These are phyloP conservation scores for Fusarium verticillioides DNA, from an alignment of 2,329 filamentous ascomycete species.

Conservation along the genomic window DNA sequence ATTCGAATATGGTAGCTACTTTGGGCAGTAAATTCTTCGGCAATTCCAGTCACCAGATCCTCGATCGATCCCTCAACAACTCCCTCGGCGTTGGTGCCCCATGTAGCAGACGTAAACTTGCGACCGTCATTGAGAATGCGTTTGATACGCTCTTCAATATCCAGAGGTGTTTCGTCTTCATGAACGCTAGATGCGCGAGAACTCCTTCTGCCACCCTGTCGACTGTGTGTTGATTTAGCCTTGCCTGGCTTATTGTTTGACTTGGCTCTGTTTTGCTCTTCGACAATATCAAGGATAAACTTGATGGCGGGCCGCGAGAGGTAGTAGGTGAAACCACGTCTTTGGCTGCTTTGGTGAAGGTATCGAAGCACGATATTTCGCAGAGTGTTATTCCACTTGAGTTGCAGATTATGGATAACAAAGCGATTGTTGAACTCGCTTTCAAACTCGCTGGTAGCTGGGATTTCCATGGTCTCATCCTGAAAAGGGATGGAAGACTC, in stretches of 20 bases:
- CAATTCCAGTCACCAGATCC: slow-evolving; percentile 79
- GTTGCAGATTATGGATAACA: slow-evolving; percentile 95
- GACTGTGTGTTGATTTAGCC: slow-evolving; percentile 44
- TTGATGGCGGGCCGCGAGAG: slow-evolving; percentile 95
- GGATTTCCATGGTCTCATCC: slow-evolving; percentile 71
- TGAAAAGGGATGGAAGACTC: slow-evolving; percentile 63
- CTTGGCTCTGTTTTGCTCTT: slow-evolving; percentile 86
- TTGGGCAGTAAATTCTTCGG: slow-evolving; percentile 87
- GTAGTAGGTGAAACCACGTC: slow-evolving; percentile 97
- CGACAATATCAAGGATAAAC: slow-evolving; percentile 97
- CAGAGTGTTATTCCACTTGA: slow-evolving; percentile 98
- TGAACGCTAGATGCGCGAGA: slow-evolving; percentile 55
- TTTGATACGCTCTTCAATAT: slow-evolving; percentile 86
- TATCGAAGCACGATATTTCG: slow-evolving; percentile 97
- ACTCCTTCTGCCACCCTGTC: slow-evolving; percentile 45
- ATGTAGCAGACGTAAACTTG: slow-evolving; percentile 71
- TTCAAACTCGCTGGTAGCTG: slow-evolving; percentile 81
- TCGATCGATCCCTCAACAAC: slow-evolving; percentile 61
- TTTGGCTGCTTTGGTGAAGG: slow-evolving; percentile 95
- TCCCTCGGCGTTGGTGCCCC: slow-evolving; percentile 49
- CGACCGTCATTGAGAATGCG: slow-evolving; percentile 86
- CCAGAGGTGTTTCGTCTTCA: slow-evolving; percentile 68
- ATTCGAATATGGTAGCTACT: slow-evolving; percentile 95
- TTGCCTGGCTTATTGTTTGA: slow-evolving; percentile 45
- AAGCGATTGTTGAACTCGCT: slow-evolving; percentile 99